Base-by-base conservation (phyloP, 306 rosid species). In the Pterocarpus santalinus region DNA sequence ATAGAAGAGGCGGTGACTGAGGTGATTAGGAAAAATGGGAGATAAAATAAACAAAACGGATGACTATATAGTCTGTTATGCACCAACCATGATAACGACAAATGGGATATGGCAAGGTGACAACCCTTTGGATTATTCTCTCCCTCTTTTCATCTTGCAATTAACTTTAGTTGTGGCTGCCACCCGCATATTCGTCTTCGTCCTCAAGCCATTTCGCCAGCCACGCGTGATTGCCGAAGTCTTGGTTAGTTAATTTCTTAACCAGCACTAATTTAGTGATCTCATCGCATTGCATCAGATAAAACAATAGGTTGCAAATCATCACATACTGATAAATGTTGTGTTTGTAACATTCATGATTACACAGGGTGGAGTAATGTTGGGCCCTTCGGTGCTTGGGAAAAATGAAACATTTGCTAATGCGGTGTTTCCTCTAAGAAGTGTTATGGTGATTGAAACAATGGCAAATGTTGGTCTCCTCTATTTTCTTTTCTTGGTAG, bases 61-160 rank as follows among this genome's bases (percentile, higher is more conserved):
- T 2, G 89, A 76, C 0, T 71, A 85, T 1, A 91, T 91, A 41
- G 90, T 95, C 0, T 95, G 99, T 46, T 95, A 91, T 70, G 89
- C 97, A 7, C 99, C 99, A 3, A 88, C 91, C 32, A 90, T 93
- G 99, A 87, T 95, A 43, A 93, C 97, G 28, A 95, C 99, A 51
- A 90, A 95, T 76, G 97, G 99, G 16, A 76, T 95, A n/a, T 95
- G 97, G 97, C 97, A 91, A 80, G 99, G 99, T 5, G 97, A 95
- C 49, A 95, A 93, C 75, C 99, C 99, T 87, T 75, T 95, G 80
- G 94, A 93, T 80, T 95, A 88, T 79, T 95, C 99, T 84, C 92
- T 95, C 32, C 99, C 99, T 65, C 97, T 91, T 80, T 95, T 95
- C 88, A 91, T 95, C 67, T 79, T 95, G 78, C 99, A 95, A 72